Percentiles rank a stretch among this genome's conserved stretches.
These are phyloP conservation scores for Aspergillus fischeri DNA, from an alignment of 2,329 filamentous ascomycete species.

Conservation along the genomic window DNA sequence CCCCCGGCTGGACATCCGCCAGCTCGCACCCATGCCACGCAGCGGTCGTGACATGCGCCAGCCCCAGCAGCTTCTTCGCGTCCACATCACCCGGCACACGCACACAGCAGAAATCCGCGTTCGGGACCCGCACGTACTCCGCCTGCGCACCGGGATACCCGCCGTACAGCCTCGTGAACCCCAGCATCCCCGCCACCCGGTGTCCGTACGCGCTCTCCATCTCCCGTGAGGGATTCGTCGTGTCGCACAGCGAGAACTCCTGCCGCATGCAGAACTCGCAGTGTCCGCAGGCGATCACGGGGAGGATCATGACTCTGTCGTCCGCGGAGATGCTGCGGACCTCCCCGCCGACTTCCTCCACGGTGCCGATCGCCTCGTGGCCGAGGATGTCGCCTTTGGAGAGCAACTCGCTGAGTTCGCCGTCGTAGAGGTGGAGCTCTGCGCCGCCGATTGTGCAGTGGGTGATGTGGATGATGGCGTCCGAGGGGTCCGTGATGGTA, in stretches of 20 bases:
- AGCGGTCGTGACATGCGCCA: conserved; percentile 29
- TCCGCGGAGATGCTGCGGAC: conserved; percentile 20
- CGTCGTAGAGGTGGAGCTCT: conserved; percentile 31
- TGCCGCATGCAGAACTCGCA: conserved; percentile 28
- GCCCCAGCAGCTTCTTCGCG: conserved; percentile 26
- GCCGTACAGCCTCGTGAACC: conserved; percentile 29
- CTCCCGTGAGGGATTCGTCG: conserved; percentile 25
- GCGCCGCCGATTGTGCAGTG: conserved; percentile 32
- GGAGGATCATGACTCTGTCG: conserved; percentile 29
- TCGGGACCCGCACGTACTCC: conserved; percentile 34
- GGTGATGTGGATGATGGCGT: conserved; percentile 32
- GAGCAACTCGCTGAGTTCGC: conserved; percentile 27
- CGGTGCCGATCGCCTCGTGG: conserved; percentile 28
- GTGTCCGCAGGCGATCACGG: conserved; percentile 27
- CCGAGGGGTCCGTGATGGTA: conserved; percentile 27
- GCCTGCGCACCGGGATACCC: conserved; percentile 36
- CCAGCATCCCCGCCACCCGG: conserved; percentile 29
- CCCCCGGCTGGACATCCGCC: conserved; percentile 26
- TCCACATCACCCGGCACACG: conserved; percentile 22
- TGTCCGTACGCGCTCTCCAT: conserved; percentile 27
- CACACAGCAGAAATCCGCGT: conserved; percentile 30
- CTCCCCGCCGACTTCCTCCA: conserved; percentile 23
- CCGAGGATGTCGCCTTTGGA: conserved; percentile 26
- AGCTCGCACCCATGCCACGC: conserved; percentile 33
- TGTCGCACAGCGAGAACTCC: conserved; percentile 30